A percentile compares a stretch with the other conserved stretches of the same genome.
Evolutionary conservation across 129 eudicot genomes (phyloP).

Genomic region (Chrysanthemum lavandulifolium): DNA sequence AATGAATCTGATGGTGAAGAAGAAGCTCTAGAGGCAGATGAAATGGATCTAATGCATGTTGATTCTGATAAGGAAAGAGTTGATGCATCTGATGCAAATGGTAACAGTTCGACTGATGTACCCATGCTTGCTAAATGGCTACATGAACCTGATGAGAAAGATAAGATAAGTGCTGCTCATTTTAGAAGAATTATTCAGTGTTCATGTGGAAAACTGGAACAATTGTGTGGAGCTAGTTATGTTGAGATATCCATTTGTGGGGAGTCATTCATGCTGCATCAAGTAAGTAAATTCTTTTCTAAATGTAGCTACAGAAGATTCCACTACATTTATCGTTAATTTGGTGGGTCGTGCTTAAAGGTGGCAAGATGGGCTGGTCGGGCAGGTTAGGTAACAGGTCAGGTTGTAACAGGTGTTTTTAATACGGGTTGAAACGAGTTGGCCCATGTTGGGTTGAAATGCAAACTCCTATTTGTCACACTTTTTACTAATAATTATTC

Average conservation of each 20-base stretch:
- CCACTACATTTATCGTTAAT: too few relatives aligned
- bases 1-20: slow-evolving; percentile 44
- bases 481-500: too few relatives aligned
- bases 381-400: background rate
- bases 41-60: slow-evolving; percentile 14
- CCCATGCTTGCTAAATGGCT: slow-evolving; percentile 75
- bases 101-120: slow-evolving; percentile 24
- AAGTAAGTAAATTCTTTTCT: slow-evolving; percentile 49
- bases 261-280: slow-evolving; percentile 98
- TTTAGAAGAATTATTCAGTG: slow-evolving; percentile 77
- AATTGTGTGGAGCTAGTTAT: slow-evolving; percentile 47
- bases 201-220: slow-evolving; percentile 78
- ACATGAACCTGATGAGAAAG: slow-evolving; percentile 74
- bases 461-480: too few relatives aligned
- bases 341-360: background rate
- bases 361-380: background rate
- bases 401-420: too few relatives aligned
- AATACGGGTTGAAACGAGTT: background rate
- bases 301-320: slow-evolving; percentile 6
- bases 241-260: slow-evolving; percentile 85
- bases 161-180: slow-evolving; percentile 76
- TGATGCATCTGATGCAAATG: slow-evolving; percentile 25
- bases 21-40: slow-evolving; percentile 38
- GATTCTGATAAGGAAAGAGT: slow-evolving; percentile 20
- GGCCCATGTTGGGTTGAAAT: too few relatives aligned